These are phyloP conservation scores for Obelidium mucronatum DNA, from an alignment of 192 early-diverging fungal genomes.

Conservation along the genomic window DNA sequence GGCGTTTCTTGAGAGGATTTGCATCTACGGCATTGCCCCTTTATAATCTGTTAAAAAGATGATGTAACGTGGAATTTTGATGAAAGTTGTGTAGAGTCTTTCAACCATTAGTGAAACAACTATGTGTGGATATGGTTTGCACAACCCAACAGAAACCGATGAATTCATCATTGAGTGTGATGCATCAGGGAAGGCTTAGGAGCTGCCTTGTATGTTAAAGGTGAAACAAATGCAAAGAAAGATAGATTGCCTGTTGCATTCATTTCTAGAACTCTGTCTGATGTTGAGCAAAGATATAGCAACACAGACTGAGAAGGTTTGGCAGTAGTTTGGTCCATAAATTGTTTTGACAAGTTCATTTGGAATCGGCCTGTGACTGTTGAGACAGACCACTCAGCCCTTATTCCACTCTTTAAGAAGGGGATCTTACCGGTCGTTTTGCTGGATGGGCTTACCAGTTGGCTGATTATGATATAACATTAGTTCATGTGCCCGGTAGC, in stretches of 20 bases:
- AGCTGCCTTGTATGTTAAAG: conserved; percentile 15
- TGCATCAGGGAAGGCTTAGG: conserved; percentile 12
- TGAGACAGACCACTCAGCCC: conserved; percentile 43
- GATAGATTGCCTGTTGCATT: conserved; percentile 11
- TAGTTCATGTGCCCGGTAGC: conserved; percentile 17
- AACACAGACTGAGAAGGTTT: conserved; percentile 41
- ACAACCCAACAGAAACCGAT: conserved; percentile 1
- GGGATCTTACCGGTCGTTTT: conserved; percentile 30
- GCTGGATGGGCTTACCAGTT: conserved; percentile 38
- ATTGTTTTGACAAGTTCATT: conserved; percentile 41
- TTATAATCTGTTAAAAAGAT: conserved; percentile 23
- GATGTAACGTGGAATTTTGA: neutral
- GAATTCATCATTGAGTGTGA: conserved; percentile 29
- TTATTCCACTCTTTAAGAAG: conserved; percentile 30
- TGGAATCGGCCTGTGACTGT: conserved; percentile 31
- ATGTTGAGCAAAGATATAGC: conserved; percentile 32
- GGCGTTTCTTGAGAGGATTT: conserved; percentile 38
- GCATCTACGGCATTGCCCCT: conserved; percentile 36
- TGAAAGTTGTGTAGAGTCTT: conserved; percentile 16
- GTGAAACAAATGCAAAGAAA: neutral
- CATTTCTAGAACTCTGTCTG: conserved; percentile 18
- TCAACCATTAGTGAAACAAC: conserved; percentile 37
- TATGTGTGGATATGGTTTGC: conserved; percentile 22
- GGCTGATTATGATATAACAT: conserved; percentile 29
- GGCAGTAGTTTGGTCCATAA: conserved; percentile 42